A percentile compares a stretch with the other conserved stretches of the same genome.
Evolutionary conservation across 2,329 filamentous ascomycete genomes (phyloP).

Genomic region (Xylariaceae sp.): DNA sequence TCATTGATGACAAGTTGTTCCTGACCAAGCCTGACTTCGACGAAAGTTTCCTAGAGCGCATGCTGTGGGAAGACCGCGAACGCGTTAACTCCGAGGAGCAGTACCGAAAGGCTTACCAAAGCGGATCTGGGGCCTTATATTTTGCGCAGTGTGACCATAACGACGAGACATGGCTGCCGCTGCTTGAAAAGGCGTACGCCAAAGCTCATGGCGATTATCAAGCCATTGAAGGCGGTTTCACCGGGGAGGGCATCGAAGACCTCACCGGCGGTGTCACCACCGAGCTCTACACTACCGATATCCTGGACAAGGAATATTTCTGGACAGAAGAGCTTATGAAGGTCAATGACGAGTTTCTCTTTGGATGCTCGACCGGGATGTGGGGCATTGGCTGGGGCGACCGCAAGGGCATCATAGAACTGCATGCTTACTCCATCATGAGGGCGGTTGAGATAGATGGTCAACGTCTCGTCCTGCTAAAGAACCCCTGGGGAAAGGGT

Average conservation of each 20-base stretch:
- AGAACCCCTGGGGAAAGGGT: slow-evolving; percentile 81
- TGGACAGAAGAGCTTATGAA: slow-evolving; percentile 83
- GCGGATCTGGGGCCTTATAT: slow-evolving; percentile 77
- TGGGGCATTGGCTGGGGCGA: slow-evolving; percentile 68
- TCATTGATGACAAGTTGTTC: slow-evolving; percentile 90
- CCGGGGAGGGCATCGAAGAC: slow-evolving; percentile 66
- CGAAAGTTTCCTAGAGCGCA: slow-evolving; percentile 75
- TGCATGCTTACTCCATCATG: slow-evolving; percentile 67
- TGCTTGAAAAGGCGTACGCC: slow-evolving; percentile 83
- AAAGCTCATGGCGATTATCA: slow-evolving; percentile 83
- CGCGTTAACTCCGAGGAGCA: slow-evolving; percentile 74
- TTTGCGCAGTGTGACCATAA: slow-evolving; percentile 78
- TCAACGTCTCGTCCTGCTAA: slow-evolving; percentile 68
- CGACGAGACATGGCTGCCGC: slow-evolving; percentile 82
- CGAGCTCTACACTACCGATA: slow-evolving; percentile 71
- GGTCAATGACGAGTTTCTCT: slow-evolving; percentile 81
- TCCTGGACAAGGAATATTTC: slow-evolving; percentile 80
- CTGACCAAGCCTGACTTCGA: slow-evolving; percentile 84
- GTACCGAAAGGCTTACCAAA: slow-evolving; percentile 75
- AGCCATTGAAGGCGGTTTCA: slow-evolving; percentile 73
- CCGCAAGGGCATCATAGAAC: slow-evolving; percentile 63
- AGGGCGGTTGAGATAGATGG: slow-evolving; percentile 65
- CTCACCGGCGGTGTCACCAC: slow-evolving; percentile 74
- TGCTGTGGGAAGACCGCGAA: slow-evolving; percentile 77
- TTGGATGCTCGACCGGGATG: slow-evolving; percentile 72